These are phyloP conservation scores for Nakazawaea molendinolei DNA, from an alignment of 805 yeast genomes.

Conservation along the genomic window DNA sequence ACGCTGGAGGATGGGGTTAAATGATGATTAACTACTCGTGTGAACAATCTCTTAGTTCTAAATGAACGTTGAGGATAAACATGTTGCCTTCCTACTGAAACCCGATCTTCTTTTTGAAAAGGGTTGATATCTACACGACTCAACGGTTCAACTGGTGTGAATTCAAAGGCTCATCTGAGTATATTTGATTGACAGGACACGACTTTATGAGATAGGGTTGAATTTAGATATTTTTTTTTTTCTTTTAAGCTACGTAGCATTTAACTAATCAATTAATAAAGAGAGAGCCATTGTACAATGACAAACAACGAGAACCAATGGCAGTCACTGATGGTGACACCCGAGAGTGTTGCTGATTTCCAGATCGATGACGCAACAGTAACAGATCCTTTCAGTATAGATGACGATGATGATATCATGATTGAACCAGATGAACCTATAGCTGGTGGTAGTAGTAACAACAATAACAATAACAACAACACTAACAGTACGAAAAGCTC, in stretches of 20 bases:
- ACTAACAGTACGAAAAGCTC: no score
- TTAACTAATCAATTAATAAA: not conserved
- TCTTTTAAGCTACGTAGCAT: no score
- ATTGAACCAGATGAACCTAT: constrained; percentile 24
- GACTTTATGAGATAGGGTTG: no score
- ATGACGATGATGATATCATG: constrained; percentile 26
- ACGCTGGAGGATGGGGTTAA: not conserved
- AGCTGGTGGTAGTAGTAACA: constrained; percentile 1
- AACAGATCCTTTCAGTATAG: constrained; percentile 13
- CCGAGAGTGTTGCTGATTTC: constrained; percentile 16
- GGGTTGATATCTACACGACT: no score
- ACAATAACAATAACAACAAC: constrained; percentile 2
- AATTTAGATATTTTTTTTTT: no score
- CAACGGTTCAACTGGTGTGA: no score
- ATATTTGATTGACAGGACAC: no score
- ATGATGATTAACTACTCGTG: constrained; percentile 19
- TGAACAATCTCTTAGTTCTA: constrained; percentile 21
- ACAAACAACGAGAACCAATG: constrained; percentile 6
- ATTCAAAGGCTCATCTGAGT: no score
- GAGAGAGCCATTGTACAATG: not conserved
- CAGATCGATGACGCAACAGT: constrained; percentile 14
- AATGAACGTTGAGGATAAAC: constrained; percentile 17
- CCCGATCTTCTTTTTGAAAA: no score
- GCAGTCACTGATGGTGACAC: constrained; percentile 9
- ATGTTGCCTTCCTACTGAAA: constrained; percentile 22